These are phyloP conservation scores for Pseudoscleropodium purum DNA, from an alignment of 225 moss, liverwort and hornwort species.

Conservation along the genomic window DNA sequence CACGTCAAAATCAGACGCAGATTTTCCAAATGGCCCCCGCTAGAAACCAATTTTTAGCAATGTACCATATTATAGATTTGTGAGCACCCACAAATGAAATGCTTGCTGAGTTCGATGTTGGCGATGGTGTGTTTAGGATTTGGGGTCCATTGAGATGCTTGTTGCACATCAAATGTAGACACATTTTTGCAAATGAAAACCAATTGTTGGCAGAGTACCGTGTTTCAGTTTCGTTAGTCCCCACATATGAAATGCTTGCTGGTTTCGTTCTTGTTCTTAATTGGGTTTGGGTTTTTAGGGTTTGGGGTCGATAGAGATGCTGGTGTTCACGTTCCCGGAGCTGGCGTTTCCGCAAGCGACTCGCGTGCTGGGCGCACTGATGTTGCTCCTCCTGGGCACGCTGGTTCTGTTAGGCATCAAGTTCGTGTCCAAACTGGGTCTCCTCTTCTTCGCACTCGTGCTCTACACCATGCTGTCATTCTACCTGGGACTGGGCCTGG, in stretches of 20 bases:
- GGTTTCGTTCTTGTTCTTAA: background rate
- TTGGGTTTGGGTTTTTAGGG: constrained; percentile 14
- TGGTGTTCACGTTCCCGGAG: constrained; percentile 66
- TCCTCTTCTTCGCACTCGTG: constrained; percentile 70
- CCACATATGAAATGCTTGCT: background rate
- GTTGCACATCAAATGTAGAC: background rate
- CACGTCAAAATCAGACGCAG: background rate
- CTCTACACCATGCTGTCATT: constrained; percentile 83
- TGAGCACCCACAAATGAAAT: background rate
- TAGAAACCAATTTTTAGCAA: background rate
- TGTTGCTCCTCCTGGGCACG: constrained; percentile 24
- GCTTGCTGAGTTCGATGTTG: background rate
- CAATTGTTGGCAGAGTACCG: background rate
- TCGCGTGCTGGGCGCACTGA: constrained; percentile 59
- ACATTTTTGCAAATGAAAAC: background rate
- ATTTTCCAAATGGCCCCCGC: background rate
- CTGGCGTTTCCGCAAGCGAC: constrained; percentile 45
- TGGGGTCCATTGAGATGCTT: no score
- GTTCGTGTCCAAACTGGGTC: constrained; percentile 80
- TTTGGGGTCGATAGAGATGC: constrained; percentile 92
- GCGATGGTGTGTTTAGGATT: background rate
- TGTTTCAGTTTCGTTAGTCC: background rate
- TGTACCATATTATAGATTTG: background rate
- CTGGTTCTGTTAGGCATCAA: constrained; percentile 88
- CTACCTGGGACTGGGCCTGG: constrained; percentile 66